phyloP scores from a whole-genome alignment of 139 green algal species.

The Nannochloris sp. region DNA sequence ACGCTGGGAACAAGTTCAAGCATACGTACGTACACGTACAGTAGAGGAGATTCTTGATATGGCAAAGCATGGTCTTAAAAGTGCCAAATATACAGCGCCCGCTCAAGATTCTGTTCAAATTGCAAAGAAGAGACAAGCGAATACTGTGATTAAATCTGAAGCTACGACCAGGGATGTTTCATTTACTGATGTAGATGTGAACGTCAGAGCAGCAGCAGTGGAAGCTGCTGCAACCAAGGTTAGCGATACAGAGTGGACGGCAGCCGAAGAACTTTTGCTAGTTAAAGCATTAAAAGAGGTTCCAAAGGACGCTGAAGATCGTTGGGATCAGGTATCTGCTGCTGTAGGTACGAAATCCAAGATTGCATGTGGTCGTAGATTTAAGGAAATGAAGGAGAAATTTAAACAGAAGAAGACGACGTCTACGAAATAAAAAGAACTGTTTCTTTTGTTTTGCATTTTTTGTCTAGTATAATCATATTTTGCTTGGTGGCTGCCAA shows the following conservation, averaged over 20 bases:
- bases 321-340: conserved; percentile 28
- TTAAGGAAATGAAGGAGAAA: conserved; percentile 75
- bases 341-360: conserved; percentile 79
- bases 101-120: background rate
- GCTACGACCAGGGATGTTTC: conserved; percentile 33
- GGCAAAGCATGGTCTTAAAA: conserved; percentile 66
- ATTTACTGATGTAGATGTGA: conserved; percentile 72
- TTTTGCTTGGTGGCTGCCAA: too few relatives aligned
- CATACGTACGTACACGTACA: conserved; percentile 70
- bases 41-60: conserved; percentile 81
- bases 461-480: too few relatives aligned
- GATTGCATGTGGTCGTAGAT: conserved; percentile 75
- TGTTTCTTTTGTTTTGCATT: too few relatives aligned
- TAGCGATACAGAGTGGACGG: conserved; percentile 45
- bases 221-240: background rate
- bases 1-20: conserved; percentile 70
- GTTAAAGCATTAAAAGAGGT: conserved; percentile 87
- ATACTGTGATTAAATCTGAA: conserved; percentile 43
- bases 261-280: conserved; percentile 77
- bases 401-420: too few relatives aligned
- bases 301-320: conserved; percentile 64
- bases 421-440: too few relatives aligned
- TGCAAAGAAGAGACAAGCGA: conserved; percentile 34
- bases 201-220: conserved; percentile 20
- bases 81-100: conserved; percentile 3